Evolutionary conservation across 129 eudicot species (phyloP).

Genomic region (Tagetes patula): DNA sequence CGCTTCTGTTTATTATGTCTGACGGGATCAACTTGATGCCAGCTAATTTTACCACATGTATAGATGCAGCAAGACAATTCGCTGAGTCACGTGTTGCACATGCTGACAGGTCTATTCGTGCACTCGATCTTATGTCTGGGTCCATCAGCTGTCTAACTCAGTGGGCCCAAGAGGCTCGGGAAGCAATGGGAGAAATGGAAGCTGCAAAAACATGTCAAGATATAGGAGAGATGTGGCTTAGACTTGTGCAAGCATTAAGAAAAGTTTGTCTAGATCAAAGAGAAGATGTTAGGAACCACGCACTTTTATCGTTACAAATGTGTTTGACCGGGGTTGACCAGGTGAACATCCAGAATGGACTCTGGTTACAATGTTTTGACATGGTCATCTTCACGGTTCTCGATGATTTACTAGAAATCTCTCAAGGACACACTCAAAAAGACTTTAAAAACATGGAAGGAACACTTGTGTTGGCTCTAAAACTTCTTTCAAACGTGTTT

Average conservation of each 20-base stretch:
- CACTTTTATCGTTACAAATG: conserved; percentile 58
- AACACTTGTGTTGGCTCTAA: conserved; percentile 62
- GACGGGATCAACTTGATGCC: conserved; percentile 76
- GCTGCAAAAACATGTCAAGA: conserved; percentile 58
- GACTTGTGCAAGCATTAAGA: conserved; percentile 70
- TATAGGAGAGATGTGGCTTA: conserved; percentile 94
- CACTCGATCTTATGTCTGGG: conserved; percentile 74
- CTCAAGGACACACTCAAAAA: conserved; percentile 73
- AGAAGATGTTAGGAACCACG: conserved; percentile 88
- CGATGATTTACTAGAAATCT: conserved; percentile 73
- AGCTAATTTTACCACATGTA: conserved; percentile 59
- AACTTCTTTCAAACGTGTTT: conserved; percentile 63
- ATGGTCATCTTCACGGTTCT: conserved; percentile 77
- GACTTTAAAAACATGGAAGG: conserved; percentile 86
- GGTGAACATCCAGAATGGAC: conserved; percentile 48
- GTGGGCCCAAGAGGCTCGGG: conserved; percentile 66
- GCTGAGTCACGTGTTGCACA: conserved; percentile 93
- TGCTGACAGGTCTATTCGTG: conserved; percentile 66
- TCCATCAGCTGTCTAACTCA: conserved; percentile 55
- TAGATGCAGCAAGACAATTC: conserved; percentile 85
- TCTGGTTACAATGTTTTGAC: conserved; percentile 87
- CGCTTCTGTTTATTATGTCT: conserved; percentile 69
- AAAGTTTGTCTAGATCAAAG: conserved; percentile 91
- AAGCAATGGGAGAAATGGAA: conserved; percentile 51
- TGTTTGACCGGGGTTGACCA: conserved; percentile 72